Base-by-base conservation (phyloP, 2,329 filamentous ascomycete species). In the Trichoderma koningiopsis region DNA sequence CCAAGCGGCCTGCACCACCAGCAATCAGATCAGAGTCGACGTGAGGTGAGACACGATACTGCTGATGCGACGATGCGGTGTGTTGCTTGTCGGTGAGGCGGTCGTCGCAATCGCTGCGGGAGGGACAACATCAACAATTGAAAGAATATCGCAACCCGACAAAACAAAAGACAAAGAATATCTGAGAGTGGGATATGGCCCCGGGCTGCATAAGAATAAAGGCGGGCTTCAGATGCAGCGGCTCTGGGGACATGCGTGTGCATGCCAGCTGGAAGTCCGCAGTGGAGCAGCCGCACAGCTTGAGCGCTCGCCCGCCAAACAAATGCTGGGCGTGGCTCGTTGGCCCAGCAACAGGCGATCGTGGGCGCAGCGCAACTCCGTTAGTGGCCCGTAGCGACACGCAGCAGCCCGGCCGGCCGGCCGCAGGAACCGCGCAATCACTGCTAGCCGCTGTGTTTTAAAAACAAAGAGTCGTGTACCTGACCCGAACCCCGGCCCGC, bases 331-430 rank as follows among this genome's bases (percentile, higher is more conserved):
- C 47, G 68, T 57, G 58, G 68, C 49, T 6, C 8, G 68, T 70
- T 70, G 56, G 37, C 70, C 49, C 68, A n/a, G 70, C 70, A 70
- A 72, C 31, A 61, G 49, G 37, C 49, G 65, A 55, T 47, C 47
- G 6, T n/a, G 49, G n/a, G 16, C 13, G 37, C 37, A 31, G 29
- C 37, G 16, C 22, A 55, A 29, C 24, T 5, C 33, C 33, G 33
- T 35, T 35, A 13, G 33, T 11, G 33, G 3, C 43, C 37, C 40
- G 27, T 47, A 10, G 29, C 55, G 63, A 52, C 55, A 59, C 53
- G 43, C 59, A 55, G 57, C 58, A 68, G 31, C 57, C 65, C 65
- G 56, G 37, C 5, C 24, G 47, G 37, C 53, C n/a, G 56, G 63
- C 63, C 53, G 63, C 63, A 67, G 53, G 63, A 67, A 67, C 63